phyloP scores from a whole-genome alignment of 2,329 filamentous ascomycete species.

The Beauveria sp. region DNA sequence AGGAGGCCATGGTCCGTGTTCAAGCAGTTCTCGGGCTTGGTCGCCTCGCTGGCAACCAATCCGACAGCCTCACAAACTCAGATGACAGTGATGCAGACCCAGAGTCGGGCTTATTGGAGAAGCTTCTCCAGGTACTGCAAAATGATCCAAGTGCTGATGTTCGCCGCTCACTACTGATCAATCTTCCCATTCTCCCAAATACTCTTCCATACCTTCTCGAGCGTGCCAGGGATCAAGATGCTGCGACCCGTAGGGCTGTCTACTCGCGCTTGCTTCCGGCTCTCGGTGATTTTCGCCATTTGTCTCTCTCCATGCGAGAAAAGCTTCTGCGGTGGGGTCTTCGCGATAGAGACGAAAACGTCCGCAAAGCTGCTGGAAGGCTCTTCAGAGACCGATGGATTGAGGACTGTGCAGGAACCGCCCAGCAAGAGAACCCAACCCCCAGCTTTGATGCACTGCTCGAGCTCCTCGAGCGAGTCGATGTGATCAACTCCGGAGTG shows the following conservation, averaged over 20 bases:
- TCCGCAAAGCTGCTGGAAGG: constrained; percentile 82
- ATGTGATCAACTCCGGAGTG: constrained; percentile 81
- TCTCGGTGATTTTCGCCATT: constrained; percentile 86
- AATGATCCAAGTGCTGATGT: constrained; percentile 95
- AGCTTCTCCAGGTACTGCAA: constrained; percentile 79
- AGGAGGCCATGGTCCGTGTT: constrained; percentile 84
- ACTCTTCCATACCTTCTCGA: constrained; percentile 86
- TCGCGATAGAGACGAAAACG: constrained; percentile 86
- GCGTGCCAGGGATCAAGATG: constrained; percentile 81
- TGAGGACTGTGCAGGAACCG: constrained; percentile 75
- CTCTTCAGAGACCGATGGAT: constrained; percentile 97
- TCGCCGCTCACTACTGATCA: constrained; percentile 76
- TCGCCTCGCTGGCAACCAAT: constrained; percentile 69
- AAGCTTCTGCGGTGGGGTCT: constrained; percentile 93
- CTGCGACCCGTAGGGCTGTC: constrained; percentile 72
- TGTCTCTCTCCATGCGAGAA: constrained; percentile 89
- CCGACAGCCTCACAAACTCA: constrained; percentile 61
- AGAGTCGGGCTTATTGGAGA: constrained; percentile 65
- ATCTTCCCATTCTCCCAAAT: constrained; percentile 75
- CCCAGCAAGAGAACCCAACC: constrained; percentile 51
- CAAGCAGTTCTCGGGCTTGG: constrained; percentile 91
- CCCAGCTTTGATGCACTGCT: constrained; percentile 77
- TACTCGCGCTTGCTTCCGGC: constrained; percentile 83
- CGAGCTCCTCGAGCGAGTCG: constrained; percentile 88
- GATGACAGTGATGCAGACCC: constrained; percentile 60